Evolutionary conservation across 2,329 filamentous ascomycete genomes (phyloP).

Genomic region (Pseudocercospora vitis): DNA sequence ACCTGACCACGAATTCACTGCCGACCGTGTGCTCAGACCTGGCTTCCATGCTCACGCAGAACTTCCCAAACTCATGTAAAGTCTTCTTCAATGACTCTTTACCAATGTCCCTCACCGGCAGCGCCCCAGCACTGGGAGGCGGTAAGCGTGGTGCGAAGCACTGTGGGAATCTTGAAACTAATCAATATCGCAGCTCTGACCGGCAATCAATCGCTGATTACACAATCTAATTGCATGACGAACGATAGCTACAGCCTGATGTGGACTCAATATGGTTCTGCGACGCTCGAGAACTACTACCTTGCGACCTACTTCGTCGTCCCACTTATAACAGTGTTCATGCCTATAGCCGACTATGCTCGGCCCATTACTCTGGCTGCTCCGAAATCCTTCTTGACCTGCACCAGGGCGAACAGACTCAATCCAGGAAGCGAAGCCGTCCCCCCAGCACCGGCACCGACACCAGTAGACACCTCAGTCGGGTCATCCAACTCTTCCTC

Average conservation of each 20-base stretch:
- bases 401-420: conserved; percentile 13
- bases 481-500: not conserved
- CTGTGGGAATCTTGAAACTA: not conserved
- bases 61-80: conserved; percentile 19
- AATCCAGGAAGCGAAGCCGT: conserved; percentile 12
- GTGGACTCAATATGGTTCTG: conserved; percentile 18
- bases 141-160: not conserved
- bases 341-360: conserved; percentile 18
- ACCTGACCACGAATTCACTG: conserved; percentile 15
- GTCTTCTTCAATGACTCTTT: conserved; percentile 17
- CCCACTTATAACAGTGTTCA: conserved; percentile 19
- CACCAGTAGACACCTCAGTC: conserved; percentile 3
- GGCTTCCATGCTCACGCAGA: conserved; percentile 12
- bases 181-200: conserved; percentile 11
- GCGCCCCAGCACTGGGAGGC: conserved; percentile 15
- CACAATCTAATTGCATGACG: conserved; percentile 4
- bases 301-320: conserved; percentile 13
- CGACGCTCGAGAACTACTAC: conserved; percentile 7
- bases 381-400: conserved; percentile 17
- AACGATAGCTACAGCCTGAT: conserved; percentile 14
- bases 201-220: conserved; percentile 11
- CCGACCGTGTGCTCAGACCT: conserved; percentile 17
- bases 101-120: conserved; percentile 6
- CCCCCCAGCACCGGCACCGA: conserved; percentile 1
- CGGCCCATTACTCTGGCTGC: conserved; percentile 12